Evolutionary conservation across 805 yeast genomes (phyloP), one percentile per base, ranked within the genome.

Genomic region (Hemisphaericaspora nanyangensis): DNA sequence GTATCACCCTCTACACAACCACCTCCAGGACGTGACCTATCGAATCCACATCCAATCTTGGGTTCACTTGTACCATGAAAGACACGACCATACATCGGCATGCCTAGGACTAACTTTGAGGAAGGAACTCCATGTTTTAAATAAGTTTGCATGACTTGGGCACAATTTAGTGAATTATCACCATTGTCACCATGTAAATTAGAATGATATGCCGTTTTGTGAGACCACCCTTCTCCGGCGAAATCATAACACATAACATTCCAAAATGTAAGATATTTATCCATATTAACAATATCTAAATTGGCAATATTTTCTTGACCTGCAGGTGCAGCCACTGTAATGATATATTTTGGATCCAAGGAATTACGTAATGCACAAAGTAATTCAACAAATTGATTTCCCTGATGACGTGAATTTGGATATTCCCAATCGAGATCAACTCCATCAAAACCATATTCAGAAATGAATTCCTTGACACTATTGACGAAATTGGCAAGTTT

Each of bases 381-480:
- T 17, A 38, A 16, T 19, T 54, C 50, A 1, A 74, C 63, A 44
- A 78, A 70, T 28, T 58, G 53, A 0, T 49, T 34, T 1, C 79
- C 77, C 44, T 85, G 80, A 0, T 55, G 52, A 3, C 54, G 51
- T 30, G 57, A 67, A 6, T 59, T 55, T 0, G 96, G 96, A 52
- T 80, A 91, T 60, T 91, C 99, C 96, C 96, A 91, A 61, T 91
- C 99, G 20, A 91, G 63, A 58, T 93, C 98, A 33, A 91, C 65
- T 0, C 99, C 98, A 57, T 93, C 97, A 52, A 93, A 80, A 0
- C 84, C 82, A 54, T 77, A 75, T 31, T 69, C 60, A 2, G 58
- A 40, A 56, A 87, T 66, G 17, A 76, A 58, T 0, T 60, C 56
- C 0, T 76, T 65, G 1, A 80, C 63, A 0, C 82, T 68, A 1